Conservation (phyloP, 2,329 filamentous ascomycete genomes). For the Escovopsis sp. region DNA sequence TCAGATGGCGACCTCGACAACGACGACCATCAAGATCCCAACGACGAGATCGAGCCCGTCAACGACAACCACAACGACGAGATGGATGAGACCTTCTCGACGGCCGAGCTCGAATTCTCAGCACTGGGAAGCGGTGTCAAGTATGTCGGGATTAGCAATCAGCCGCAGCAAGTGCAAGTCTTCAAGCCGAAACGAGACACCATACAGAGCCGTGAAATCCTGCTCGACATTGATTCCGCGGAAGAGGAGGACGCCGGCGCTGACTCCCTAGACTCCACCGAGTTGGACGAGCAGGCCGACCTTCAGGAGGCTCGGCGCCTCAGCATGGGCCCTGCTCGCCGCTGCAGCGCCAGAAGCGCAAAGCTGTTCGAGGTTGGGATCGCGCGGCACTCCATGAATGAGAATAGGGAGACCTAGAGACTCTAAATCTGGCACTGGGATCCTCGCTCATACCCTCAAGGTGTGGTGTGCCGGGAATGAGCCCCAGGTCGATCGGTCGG, state of each 20-base stretch:
- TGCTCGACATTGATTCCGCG: conserved; percentile 27
- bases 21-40: conserved; percentile 26
- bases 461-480: conserved; percentile 6
- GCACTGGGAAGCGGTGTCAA: conserved; percentile 15
- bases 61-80: conserved; percentile 43
- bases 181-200: conserved; percentile 24
- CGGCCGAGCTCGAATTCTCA: conserved; percentile 16
- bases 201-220: conserved; percentile 37
- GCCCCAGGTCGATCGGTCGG: neutral
- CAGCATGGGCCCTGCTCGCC: conserved; percentile 51
- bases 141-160: conserved; percentile 35
- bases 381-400: conserved; percentile 37
- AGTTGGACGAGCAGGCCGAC: conserved; percentile 15
- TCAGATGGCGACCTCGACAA: conserved; percentile 39
- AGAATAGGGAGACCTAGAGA: conserved; percentile 20
- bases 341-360: conserved; percentile 65
- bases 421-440: too few relatives aligned
- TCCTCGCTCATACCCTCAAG: too few relatives aligned
- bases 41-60: conserved; percentile 16
- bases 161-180: conserved; percentile 45
- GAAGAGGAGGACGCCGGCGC: conserved; percentile 16
- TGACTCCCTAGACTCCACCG: conserved; percentile 1
- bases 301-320: conserved; percentile 55
- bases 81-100: conserved; percentile 32
- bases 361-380: conserved; percentile 51